Base-by-base conservation (phyloP, 352 stramenopile species). In the Pythium sukuiense region DNA sequence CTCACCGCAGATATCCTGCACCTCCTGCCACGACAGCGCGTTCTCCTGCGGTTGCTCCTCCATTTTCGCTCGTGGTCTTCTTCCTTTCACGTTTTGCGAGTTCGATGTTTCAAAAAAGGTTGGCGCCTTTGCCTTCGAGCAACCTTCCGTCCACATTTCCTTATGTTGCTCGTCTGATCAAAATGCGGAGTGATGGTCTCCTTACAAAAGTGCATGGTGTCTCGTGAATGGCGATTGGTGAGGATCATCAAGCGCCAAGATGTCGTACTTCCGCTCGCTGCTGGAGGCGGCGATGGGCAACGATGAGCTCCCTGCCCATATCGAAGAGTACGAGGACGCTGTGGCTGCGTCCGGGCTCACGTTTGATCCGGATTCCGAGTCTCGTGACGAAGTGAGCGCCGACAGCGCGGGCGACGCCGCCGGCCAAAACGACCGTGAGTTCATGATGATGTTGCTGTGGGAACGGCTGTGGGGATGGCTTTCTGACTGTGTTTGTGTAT, bases 191-290 rank as follows among this genome's bases (percentile, higher is more conserved):
- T 76, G 61, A 70, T 68, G 59, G 60, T 70, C 55, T 20, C 8
- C 2, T 43, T 14, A 18, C 11, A 63, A 70, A 24, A 59, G 46
- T 69, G 55, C 55, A 69, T 12, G n/a, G n/a, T 13, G 59, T 43
- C 57, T 55, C 1, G 11, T 55, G 48, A 55, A 30, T 60, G 54
- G 54, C 37, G 54, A 50, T 50, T 60, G 54, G 54, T 37, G 13
- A 39, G 9, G 14, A 33, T 27, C 35, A 18, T 5, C 24, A 55
- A 13, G 16, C 20, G 45, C 46, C 24, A 67, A 14, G 8, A 93
- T 93, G 85, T 92, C 85, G 72, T 83, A 81, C 73, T 93, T 93
- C 67, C 78, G 83, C 67, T 90, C 85, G 81, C 79, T 93, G 68
- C 76, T 93, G 50, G 81, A 93, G 71, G 83, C 85, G 54, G 85